These are phyloP conservation scores for Penicillium parvum DNA, from an alignment of 495 filamentous ascomycete species.

Conservation along the genomic window DNA sequence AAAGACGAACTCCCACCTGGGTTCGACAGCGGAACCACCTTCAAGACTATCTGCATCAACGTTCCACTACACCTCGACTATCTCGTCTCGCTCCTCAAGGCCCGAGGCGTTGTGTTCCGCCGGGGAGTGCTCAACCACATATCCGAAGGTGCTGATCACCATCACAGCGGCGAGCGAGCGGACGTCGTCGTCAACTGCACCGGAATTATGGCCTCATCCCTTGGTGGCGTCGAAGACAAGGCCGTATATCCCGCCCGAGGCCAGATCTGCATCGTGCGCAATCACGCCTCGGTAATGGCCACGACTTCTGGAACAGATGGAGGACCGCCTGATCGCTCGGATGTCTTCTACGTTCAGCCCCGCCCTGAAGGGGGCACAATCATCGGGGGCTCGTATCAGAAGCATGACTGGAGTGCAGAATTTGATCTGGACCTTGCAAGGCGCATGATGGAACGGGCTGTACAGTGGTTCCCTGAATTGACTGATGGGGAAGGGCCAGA, in stretches of 20 bases:
- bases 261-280: slow-evolving; percentile 81
- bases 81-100: slow-evolving; percentile 66
- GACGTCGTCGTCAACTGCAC: slow-evolving; percentile 82
- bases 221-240: slow-evolving; percentile 77
- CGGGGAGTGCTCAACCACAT: slow-evolving; percentile 61
- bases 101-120: slow-evolving; percentile 60
- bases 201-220: slow-evolving; percentile 61
- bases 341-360: no score
- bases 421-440: slow-evolving; percentile 69
- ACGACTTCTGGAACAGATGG: slow-evolving; percentile 71
- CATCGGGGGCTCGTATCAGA: slow-evolving; percentile 77
- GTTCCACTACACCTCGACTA: slow-evolving; percentile 76
- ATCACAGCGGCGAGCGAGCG: slow-evolving; percentile 50
- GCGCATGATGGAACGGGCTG: slow-evolving; percentile 74
- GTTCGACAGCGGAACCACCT: slow-evolving; percentile 61
- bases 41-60: slow-evolving; percentile 85
- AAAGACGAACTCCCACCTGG: slow-evolving; percentile 50
- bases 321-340: no score
- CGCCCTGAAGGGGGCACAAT: slow-evolving; percentile 67
- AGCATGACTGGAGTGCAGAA: slow-evolving; percentile 69
- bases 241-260: slow-evolving; percentile 72
- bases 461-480: slow-evolving; percentile 62
- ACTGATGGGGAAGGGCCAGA: slow-evolving; percentile 64
- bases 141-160: slow-evolving; percentile 59
- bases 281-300: slow-evolving; percentile 70